Evolutionary conservation across 495 filamentous ascomycete species (phyloP).

Genomic region (Baudoinia panamericana): DNA sequence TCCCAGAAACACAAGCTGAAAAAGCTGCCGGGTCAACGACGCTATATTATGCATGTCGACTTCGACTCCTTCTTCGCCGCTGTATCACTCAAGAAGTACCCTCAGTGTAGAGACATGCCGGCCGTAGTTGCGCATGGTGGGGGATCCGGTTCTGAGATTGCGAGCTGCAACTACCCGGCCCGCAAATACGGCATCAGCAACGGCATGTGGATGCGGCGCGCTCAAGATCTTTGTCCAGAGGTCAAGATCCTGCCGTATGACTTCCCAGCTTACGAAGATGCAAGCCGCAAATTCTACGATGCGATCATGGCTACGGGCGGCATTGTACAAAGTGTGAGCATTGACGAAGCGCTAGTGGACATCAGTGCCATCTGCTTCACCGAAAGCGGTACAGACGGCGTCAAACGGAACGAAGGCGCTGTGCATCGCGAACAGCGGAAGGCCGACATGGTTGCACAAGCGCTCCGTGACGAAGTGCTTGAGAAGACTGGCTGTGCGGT

Average conservation of each 20-base stretch:
- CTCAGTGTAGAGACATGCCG: conserved; percentile 66
- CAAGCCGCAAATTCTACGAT: conserved; percentile 75
- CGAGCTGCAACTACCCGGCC: conserved; percentile 91
- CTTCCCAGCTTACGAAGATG: conserved; percentile 86
- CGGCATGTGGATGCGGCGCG: conserved; percentile 97
- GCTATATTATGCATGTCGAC: conserved; percentile 93
- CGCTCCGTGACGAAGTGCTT: conserved; percentile 55
- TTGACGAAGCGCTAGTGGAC: conserved; percentile 86
- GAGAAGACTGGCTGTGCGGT: conserved; percentile 68
- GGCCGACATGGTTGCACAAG: conserved; percentile 57
- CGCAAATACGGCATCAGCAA: conserved; percentile 79
- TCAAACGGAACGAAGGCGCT: conserved; percentile 54
- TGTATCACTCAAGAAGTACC: conserved; percentile 66
- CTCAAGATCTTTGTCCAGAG: conserved; percentile 68
- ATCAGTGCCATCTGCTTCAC: conserved; percentile 53
- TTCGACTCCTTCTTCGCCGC: conserved; percentile 98
- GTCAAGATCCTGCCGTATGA: conserved; percentile 84
- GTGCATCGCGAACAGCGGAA: conserved; percentile 71
- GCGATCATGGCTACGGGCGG: conserved; percentile 68
- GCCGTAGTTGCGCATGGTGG: conserved; percentile 79
- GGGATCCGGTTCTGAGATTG: conserved; percentile 82
- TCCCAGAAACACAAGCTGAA: conserved; percentile 40
- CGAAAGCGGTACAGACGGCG: conserved; percentile 53
- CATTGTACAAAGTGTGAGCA: conserved; percentile 84
- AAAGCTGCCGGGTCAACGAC: conserved; percentile 44